Base-by-base conservation (phyloP, 2,329 filamentous ascomycete species). In the Parastagonospora nodorum region DNA sequence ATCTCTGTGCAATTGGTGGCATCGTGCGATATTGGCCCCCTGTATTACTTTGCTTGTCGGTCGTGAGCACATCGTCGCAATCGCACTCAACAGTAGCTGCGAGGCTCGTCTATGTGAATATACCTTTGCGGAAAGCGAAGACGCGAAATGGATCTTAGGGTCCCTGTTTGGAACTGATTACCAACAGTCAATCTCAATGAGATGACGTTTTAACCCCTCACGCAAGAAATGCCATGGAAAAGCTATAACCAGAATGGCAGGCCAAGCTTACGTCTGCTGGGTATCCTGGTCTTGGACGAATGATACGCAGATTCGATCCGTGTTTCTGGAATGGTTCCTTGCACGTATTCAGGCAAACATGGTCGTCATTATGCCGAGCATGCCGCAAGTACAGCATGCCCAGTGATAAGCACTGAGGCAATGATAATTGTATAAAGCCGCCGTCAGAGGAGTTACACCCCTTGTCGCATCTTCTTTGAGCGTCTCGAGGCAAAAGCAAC, bases 161-260 rank as follows among this genome's bases (percentile, higher is more conserved):
- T 24, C 19, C 19, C 5, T 24, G 19, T 24, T 24, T 24, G 19
- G 19, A 24, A 24, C 19, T 5, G 19, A 3, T 24, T 24, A 24
- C 19, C 19, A 24, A 24, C 19, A 24, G 19, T 24, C 3, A 24
- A 16, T 39, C 10, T 42, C 14, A 7, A 24, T 11, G 41, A 39
- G 40, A 60, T 61, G 57, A 63, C 61, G 55, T 57, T 55, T 24
- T 30, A 32, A 42, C 35, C 41, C 45, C 38, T 50, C 40, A 39
- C 53, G 55, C 59, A 64, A 60, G 50, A 56, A 58, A 61, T 54
- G 59, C 61, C 63, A 61, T 54, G 57, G 15, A 53, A 43, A 14
- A 27, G 44, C 59, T 64, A 61, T 45, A 37, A 40, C 58, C 9
- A 32, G 56, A 57, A 42, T 14, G 59, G 63, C 60, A 66, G 63